phyloP scores from a whole-genome alignment of 2,329 filamentous ascomycete genomes.

The Penicillium thymicola region DNA sequence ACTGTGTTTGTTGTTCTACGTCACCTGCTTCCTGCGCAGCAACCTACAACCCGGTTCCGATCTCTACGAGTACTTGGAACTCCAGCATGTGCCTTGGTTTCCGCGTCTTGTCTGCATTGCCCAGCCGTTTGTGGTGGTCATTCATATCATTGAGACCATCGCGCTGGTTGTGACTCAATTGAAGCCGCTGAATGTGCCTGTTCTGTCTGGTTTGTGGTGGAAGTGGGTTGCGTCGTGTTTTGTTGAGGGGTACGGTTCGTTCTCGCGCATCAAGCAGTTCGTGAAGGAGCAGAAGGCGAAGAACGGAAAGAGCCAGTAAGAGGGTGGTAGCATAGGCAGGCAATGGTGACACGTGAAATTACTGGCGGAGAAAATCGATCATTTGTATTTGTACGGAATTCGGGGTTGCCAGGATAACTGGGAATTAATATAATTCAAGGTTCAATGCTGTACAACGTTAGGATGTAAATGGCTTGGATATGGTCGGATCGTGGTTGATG shows the following conservation, averaged over 20 bases:
- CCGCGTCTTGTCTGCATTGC: conserved; percentile 56
- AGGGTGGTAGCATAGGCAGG: background rate
- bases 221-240: conserved; percentile 52
- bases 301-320: conserved; percentile 26
- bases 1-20: conserved; percentile 54
- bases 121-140: conserved; percentile 57
- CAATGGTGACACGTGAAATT: background rate
- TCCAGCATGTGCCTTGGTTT: conserved; percentile 59
- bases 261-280: conserved; percentile 46
- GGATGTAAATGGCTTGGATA: background rate
- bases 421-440: background rate
- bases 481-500: background rate
- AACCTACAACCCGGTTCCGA: conserved; percentile 54
- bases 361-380: background rate
- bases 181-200: conserved; percentile 51
- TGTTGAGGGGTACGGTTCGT: conserved; percentile 53
- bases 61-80: conserved; percentile 49
- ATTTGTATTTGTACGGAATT: background rate
- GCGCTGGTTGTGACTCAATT: conserved; percentile 47
- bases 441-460: background rate
- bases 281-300: conserved; percentile 42
- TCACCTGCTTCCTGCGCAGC: conserved; percentile 49
- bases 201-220: conserved; percentile 51
- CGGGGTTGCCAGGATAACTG: background rate
- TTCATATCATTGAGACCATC: conserved; percentile 65